phyloP scores from a whole-genome alignment of 1,139 yeast species.

The Lodderomyces parapsilosis region DNA sequence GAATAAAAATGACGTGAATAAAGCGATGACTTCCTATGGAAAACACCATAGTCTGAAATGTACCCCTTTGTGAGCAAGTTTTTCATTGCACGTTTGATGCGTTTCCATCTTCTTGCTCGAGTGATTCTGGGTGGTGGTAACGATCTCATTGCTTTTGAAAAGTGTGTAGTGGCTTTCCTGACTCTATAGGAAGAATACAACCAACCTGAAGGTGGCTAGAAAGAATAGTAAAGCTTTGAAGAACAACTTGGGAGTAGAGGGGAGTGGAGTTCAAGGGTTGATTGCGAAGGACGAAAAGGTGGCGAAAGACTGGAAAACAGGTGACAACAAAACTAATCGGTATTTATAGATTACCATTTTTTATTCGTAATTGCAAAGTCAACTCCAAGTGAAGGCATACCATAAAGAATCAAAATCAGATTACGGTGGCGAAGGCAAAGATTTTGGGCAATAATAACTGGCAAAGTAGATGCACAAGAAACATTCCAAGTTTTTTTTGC shows the following conservation, averaged over 20 bases:
- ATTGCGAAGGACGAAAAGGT: too few species aligned
- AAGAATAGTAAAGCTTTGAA: slow-evolving; percentile 3
- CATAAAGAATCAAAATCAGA: background rate
- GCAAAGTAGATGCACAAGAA: too few species aligned
- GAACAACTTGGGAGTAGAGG: slow-evolving; percentile 6
- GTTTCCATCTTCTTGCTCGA: slow-evolving; percentile 34
- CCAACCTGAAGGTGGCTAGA: slow-evolving; percentile 2
- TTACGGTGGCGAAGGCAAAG: background rate
- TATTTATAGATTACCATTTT: too few species aligned
- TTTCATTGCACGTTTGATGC: slow-evolving; percentile 32
- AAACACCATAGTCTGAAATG: slow-evolving; percentile 31
- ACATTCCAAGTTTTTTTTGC: too few species aligned
- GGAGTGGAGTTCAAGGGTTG: too few species aligned
- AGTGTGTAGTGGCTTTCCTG: too few species aligned
- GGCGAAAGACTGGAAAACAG: too few species aligned
- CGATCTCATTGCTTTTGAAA: slow-evolving; percentile 32
- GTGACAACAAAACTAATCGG: too few species aligned
- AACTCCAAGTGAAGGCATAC: too few species aligned
- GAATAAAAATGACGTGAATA: slow-evolving; percentile 15
- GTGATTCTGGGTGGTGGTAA: slow-evolving; percentile 47
- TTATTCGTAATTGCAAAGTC: too few species aligned
- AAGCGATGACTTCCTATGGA: slow-evolving; percentile 12
- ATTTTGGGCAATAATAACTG: too few species aligned
- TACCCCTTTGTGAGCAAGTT: slow-evolving; percentile 28
- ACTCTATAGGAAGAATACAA: background rate